A percentile compares a stretch with the other conserved stretches of the same genome.
Evolutionary conservation across 2,329 filamentous ascomycete genomes (phyloP).

Genomic region (Aureobasidium subglaciale): DNA sequence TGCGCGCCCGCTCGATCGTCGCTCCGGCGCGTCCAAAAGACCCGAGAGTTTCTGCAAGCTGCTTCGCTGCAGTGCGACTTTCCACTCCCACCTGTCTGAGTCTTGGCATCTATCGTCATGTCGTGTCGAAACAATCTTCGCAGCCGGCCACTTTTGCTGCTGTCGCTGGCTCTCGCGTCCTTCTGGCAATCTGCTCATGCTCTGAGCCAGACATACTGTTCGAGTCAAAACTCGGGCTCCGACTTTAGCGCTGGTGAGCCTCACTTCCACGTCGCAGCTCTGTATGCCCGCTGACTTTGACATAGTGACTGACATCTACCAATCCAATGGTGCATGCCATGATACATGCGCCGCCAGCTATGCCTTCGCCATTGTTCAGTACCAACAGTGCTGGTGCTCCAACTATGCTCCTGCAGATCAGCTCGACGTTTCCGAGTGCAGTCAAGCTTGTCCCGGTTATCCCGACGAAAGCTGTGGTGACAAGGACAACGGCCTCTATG

Average conservation of each 20-base stretch:
- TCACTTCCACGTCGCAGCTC: neutral
- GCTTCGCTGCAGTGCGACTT: constrained; percentile 17
- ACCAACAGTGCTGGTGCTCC: constrained; percentile 65
- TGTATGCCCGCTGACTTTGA: constrained; percentile 19
- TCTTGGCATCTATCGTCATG: constrained; percentile 21
- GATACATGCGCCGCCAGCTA: constrained; percentile 51
- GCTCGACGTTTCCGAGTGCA: constrained; percentile 43
- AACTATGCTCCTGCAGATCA: constrained; percentile 53
- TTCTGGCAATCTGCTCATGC: constrained; percentile 17
- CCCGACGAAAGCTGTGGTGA: constrained; percentile 60
- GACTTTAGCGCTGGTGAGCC: constrained; percentile 30
- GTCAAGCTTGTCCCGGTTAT: constrained; percentile 60
- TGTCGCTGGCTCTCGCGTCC: constrained; percentile 16
- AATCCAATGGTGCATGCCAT: constrained; percentile 64
- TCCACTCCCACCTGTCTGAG: constrained; percentile 18
- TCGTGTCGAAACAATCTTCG: neutral
- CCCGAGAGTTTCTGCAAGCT: neutral
- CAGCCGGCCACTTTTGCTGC: constrained; percentile 7
- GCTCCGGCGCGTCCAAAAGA: constrained; percentile 2
- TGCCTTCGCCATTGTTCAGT: constrained; percentile 63
- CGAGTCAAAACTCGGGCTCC: constrained; percentile 37
- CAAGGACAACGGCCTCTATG: constrained; percentile 45
- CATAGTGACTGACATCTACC: constrained; percentile 35
- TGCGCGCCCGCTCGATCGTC: constrained; percentile 8
- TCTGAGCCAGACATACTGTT: constrained; percentile 36